phyloP scores from a whole-genome alignment of 129 eudicot species.

The Pulicaria dysenterica region DNA sequence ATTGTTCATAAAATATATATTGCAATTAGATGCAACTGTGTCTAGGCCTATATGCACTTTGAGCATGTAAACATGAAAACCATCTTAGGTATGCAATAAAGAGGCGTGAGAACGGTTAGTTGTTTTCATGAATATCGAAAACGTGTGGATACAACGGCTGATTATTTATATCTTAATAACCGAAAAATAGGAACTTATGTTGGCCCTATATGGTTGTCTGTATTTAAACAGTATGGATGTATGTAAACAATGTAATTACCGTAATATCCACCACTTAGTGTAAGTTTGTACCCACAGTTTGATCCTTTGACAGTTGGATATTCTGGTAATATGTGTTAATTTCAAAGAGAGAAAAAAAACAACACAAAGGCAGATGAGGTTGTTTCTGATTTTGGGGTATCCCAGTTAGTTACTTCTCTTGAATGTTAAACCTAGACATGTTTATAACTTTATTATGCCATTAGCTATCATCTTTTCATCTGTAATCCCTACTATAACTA shows the following conservation, averaged over 20 bases:
- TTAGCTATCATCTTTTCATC: no score
- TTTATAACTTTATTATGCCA: no score
- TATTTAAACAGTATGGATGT: constrained; percentile 22
- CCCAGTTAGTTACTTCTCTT: neutral
- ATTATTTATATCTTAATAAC: neutral
- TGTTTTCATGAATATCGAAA: neutral
- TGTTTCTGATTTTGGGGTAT: constrained; percentile 4
- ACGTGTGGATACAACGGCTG: constrained; percentile 1
- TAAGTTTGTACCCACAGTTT: constrained; percentile 22
- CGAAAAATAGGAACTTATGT: neutral
- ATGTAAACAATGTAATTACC: constrained; percentile 42
- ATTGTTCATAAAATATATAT: no score
- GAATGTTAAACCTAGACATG: no score
- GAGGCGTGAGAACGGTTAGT: neutral
- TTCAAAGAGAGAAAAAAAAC: constrained; percentile 39
- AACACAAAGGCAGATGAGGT: constrained; percentile 18
- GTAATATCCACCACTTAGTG: constrained; percentile 10
- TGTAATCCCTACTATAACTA: no score
- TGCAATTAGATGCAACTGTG: no score
- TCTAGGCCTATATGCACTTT: no score
- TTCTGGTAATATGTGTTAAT: constrained; percentile 34
- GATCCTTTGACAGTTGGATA: constrained; percentile 19
- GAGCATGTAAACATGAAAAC: no score
- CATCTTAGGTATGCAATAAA: no score
- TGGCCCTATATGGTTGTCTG: constrained; percentile 24